Evolutionary conservation across 2,329 filamentous ascomycete species (phyloP).

Genomic region (Metarhizium sp.): DNA sequence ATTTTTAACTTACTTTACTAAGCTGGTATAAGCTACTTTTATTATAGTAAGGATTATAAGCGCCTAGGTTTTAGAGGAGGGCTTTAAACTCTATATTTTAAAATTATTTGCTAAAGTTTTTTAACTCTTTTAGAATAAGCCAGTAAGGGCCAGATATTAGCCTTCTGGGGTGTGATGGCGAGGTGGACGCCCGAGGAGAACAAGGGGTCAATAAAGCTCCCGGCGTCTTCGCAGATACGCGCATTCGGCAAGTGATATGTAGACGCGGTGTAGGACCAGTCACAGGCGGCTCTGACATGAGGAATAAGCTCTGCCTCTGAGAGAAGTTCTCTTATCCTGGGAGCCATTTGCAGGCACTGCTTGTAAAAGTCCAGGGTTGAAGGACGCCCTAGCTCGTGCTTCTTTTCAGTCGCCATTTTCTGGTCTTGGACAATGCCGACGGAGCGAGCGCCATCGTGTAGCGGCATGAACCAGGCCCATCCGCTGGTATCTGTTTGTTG

Average conservation of each 20-base stretch:
- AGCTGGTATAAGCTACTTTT: too few species aligned
- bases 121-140: too few species aligned
- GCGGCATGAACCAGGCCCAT: conserved; percentile 40
- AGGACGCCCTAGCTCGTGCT: conserved; percentile 10
- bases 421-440: conserved; percentile 34
- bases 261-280: conserved; percentile 37
- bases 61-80: too few species aligned
- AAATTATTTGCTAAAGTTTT: too few species aligned
- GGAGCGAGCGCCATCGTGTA: conserved; percentile 35
- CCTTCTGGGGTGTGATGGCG: too few species aligned
- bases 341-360: conserved; percentile 22
- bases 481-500: conserved; percentile 31
- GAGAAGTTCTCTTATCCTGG: conserved; percentile 20
- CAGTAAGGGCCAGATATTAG: too few species aligned
- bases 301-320: conserved; percentile 21
- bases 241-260: conserved; percentile 28
- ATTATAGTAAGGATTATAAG: too few species aligned
- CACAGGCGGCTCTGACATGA: conserved; percentile 31
- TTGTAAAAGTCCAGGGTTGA: conserved; percentile 23
- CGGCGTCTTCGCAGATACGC: conserved; percentile 36
- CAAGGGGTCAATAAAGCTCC: conserved; percentile 38
- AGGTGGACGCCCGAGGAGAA: conserved; percentile 40
- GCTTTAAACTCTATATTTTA: too few species aligned
- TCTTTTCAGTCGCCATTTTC: conserved; percentile 23
- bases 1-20: too few species aligned